Conservation (phyloP, 2,329 filamentous ascomycete genomes). For the Bisporella sp. region DNA sequence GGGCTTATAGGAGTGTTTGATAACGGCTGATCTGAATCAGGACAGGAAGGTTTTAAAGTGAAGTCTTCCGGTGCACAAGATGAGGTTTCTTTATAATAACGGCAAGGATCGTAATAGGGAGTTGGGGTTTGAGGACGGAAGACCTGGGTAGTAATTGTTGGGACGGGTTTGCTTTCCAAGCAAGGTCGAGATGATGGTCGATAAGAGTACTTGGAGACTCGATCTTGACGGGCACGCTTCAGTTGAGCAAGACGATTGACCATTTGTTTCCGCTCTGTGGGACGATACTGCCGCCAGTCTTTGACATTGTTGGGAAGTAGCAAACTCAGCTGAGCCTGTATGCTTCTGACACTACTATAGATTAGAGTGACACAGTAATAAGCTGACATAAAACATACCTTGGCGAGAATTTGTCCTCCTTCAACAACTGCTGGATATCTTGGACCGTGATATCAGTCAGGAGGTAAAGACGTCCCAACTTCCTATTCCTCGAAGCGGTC, state of each 20-base stretch:
- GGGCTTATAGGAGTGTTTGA: no score
- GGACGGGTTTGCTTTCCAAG: not conserved
- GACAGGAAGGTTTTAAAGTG: no score
- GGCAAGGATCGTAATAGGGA: not conserved
- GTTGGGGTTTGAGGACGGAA: not conserved
- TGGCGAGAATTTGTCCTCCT: not conserved
- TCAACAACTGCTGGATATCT: not conserved
- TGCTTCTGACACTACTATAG: not conserved
- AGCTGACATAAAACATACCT: not conserved
- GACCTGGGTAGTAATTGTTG: not conserved
- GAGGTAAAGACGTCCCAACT: not conserved
- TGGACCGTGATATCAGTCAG: not conserved
- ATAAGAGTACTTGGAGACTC: not conserved
- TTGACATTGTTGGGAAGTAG: not conserved
- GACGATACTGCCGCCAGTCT: not conserved
- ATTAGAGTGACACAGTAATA: not conserved
- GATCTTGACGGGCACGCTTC: not conserved
- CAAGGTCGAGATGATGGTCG: not conserved
- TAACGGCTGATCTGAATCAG: no score
- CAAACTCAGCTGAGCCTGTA: not conserved
- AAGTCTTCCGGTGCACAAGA: no score
- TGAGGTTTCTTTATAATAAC: not conserved
- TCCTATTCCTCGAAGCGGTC: not conserved
- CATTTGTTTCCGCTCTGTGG: not conserved
- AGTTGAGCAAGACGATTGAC: not conserved